Base-by-base conservation (phyloP, 2,329 filamentous ascomycete genomes). In the Stachybotrys elegans region DNA sequence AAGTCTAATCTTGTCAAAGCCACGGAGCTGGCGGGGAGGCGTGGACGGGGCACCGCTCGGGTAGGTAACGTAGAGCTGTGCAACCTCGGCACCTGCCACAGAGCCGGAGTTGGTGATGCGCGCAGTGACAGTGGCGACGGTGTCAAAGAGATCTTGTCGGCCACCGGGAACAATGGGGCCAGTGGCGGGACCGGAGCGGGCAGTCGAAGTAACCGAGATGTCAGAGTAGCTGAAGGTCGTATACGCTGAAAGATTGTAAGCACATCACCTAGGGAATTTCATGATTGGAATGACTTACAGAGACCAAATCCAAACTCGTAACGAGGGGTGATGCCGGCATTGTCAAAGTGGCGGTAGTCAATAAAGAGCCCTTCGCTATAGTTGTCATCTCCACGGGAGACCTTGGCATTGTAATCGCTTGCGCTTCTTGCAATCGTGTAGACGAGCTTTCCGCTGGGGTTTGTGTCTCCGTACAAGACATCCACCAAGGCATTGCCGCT, bases 301-400 rank as follows among this genome's bases (percentile, higher is more conserved):
- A 92, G 68, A 1, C 87, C 87, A 52, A 88, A 81, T 8, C 87
- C 87, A 58, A 92, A 92, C 38, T 84, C 76, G 60, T 89, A 91
- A 2, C 83, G 70, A 0, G 82, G 77, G 1, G 71, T 68, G 4
- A 81, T 73, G 22, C 79, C 70, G 5, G 74, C 71, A 50, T 76
- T 80, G 56, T 92, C 86, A 57, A 88, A 91, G 63, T 81, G 86
- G 12, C 84, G 73, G 62, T 92, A 92, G 4, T 87, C 87, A 39
- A 90, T 73, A 58, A 86, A 89, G 29, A 90, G 70, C 43, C 86
- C 86, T 60, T 90, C 86, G 36, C 81, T 76, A 54, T 85, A 86
- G 42, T 72, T 71, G 50, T 84, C 81, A 19, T 67, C 57, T 6
- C 66, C 63, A 2, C 35, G 46, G 3, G 51, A 38, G 4, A 69